Base-by-base conservation (phyloP, 2,329 filamentous ascomycete species). In the Dichotomopilus funicola region DNA sequence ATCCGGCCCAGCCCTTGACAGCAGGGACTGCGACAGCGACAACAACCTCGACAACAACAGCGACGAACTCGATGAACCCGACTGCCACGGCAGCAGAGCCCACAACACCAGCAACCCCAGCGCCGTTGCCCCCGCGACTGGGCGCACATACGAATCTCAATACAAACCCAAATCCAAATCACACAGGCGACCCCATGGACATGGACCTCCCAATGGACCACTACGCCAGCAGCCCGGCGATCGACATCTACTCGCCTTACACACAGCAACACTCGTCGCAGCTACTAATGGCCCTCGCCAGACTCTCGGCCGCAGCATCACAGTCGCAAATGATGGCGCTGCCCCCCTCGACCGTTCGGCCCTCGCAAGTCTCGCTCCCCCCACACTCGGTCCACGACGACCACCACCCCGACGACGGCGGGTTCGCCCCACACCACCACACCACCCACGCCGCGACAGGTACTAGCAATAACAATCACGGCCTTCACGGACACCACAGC, bases 271-370 rank as follows among this genome's bases (percentile, higher is more conserved):
- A 59, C 6, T 27, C 53, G 1, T 53, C 71, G 37, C 67, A 74
- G 48, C 67, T 72, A 34, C 65, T 76, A 70, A 75, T 76, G 72
- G 70, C 72, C 27, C 64, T 76, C 48, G 73, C 72, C 42, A 68
- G 67, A 27, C 47, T 61, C n/a, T 58, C 56, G 4, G 57, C 60
- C 34, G 56, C 59, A 31, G 41, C 43, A 9, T 34, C 46, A 11
- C 59, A 55, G 31, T 55, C 49, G 27, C 54, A 53, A 35, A 41
- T 58, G 12, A 44, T 55, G 5, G 12, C 38, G 27, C 47, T 44
- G 1, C 60, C 54, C 11, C 59, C 59, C 9, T 54, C 73, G 5
- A 77, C 74, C 42, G 73, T 77, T 55, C 75, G 71, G 9, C 75
- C 75, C 1, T 70, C 73, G 3, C 73, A 77, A 58, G 73, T 77